Base-by-base conservation (phyloP, 352 stramenopile genomes). In the Paralagenidium karlingii region DNA sequence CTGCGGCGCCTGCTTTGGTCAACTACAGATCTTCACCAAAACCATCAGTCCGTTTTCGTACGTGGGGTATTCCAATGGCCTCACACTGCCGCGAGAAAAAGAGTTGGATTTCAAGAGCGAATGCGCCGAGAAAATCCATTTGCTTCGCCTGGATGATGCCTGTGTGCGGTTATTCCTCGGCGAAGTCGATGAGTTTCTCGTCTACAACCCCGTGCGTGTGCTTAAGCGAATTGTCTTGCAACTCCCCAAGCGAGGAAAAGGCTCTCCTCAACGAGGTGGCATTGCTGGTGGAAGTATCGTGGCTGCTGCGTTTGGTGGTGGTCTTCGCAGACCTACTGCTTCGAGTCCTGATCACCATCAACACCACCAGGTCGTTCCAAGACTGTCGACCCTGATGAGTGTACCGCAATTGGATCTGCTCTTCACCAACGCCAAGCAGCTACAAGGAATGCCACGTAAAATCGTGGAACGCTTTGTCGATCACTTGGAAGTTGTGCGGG, bases 11-110 rank as follows among this genome's bases (percentile, higher is more conserved):
- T 47, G 49, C 0, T 77, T 77, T 38, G 60, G 60, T 1, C 58
- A 74, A 10, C 39, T 68, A 1, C 52, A 68, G 18, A 51, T 77
- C 25, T 51, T 71, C 15, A 61, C 61, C 6, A 31, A 36, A 1
- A 46, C 58, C 5, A 58, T 37, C 10, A 71, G 58, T 32, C 45
- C 60, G 8, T 71, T 62, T 26, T 58, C 58, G 5, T 77, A 68
- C 24, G 50, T 52, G 5, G 50, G 48, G 5, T 71, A 62, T 28
- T 50, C 58, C 11, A 16, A 46, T 5, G 31, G 18, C 11, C 19
- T 21, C 24, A 16, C 9, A 34, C 11, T 12, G 5, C 29, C 13
- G 12, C 8, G 6, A 13, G n/a, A 15, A 29, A 26, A 34, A 16
- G 6, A 45, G 16, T 19, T 6, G 10, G 38, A n/a, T n/a, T n/a